Base-by-base conservation (phyloP, 2,329 filamentous ascomycete species). In the Fusarium mangiferae region DNA sequence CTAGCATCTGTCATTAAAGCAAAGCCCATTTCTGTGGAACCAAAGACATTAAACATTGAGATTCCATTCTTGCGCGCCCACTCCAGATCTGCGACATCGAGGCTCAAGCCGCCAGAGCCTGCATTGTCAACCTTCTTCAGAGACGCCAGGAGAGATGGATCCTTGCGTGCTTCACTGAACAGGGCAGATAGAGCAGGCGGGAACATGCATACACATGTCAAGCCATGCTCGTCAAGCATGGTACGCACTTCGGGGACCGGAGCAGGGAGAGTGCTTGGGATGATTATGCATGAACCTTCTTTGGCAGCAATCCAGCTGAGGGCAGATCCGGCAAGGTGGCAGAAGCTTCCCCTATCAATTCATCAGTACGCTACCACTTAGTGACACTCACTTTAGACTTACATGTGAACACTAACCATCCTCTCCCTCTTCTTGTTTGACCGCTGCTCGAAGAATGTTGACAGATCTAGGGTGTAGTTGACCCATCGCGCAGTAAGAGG, bases 401-500 rank as follows among this genome's bases (percentile, higher is more conserved):
- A 70, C 62, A 66, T 57, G 7, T 63, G 30, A 13, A 68, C 20
- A 17, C 28, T 44, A 1, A 58, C 22, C 38, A 49, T 38, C 6
- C 52, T 39, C 6, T 36, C 41, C 3, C 30, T 28, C 20, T 39
- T 39, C 14, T 33, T 51, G 30, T 52, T 28, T 39, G 48, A 22
- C 26, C 46, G 42, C 7, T 17, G 14, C 22, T 49, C 41, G 15
- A 41, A 38, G 1, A 15, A 4, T 48, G 13, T 12, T 7, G 61
- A 52, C 9, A 68, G 63, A 3, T 57, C 11, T 22, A 70, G 26
- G 1, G 35, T 4, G 14, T 35, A 48, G 20, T 74, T 28, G 0
- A 77, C 6, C 76, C 76, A 78, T 14, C 44, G 70, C 17, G 74
- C 72, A 1, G 70, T 75, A 4, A 54, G 5, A 1, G 75, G 76